Conservation (phyloP, 805 yeast species). For the Schwanniomyces occidentalis region DNA sequence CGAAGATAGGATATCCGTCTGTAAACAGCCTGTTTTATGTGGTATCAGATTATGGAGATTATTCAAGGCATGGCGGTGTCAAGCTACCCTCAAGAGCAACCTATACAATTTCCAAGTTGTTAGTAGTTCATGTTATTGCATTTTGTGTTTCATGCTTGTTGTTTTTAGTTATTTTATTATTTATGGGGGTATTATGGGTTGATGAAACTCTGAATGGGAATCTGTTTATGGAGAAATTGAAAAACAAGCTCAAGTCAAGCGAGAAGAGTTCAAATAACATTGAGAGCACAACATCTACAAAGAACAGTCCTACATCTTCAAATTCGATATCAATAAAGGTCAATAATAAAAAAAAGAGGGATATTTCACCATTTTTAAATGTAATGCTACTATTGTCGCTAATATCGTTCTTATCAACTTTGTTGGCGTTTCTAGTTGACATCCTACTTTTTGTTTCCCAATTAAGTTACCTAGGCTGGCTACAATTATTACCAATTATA, state of each 20-base stretch:
- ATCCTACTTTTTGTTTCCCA: slow-evolving; percentile 74
- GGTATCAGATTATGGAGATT: slow-evolving; percentile 4
- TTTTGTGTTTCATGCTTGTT: slow-evolving; percentile 30
- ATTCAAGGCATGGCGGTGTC: slow-evolving; percentile 19
- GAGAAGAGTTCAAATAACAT: too few species aligned
- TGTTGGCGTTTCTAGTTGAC: slow-evolving; percentile 81
- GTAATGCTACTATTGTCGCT: slow-evolving; percentile 58
- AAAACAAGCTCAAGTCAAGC: background rate
- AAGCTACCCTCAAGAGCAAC: slow-evolving; percentile 42
- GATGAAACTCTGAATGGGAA: slow-evolving; percentile 3
- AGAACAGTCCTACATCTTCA: too few species aligned
- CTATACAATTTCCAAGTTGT: slow-evolving; percentile 39
- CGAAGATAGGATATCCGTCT: slow-evolving; percentile 39
- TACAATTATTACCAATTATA: slow-evolving; percentile 67
- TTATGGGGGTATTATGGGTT: background rate
- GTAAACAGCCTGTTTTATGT: slow-evolving; percentile 15
- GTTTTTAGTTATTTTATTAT: slow-evolving; percentile 11
- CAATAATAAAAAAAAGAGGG: slow-evolving; percentile 11
- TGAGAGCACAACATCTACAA: too few species aligned
- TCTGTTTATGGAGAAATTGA: background rate
- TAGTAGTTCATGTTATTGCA: slow-evolving; percentile 43
- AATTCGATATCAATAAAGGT: slow-evolving; percentile 1
- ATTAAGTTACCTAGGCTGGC: slow-evolving; percentile 85
- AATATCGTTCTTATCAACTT: slow-evolving; percentile 65
- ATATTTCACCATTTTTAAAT: slow-evolving; percentile 42